These are phyloP conservation scores for Populus nigra DNA, from an alignment of 345 rosid genomes.

Conservation along the genomic window DNA sequence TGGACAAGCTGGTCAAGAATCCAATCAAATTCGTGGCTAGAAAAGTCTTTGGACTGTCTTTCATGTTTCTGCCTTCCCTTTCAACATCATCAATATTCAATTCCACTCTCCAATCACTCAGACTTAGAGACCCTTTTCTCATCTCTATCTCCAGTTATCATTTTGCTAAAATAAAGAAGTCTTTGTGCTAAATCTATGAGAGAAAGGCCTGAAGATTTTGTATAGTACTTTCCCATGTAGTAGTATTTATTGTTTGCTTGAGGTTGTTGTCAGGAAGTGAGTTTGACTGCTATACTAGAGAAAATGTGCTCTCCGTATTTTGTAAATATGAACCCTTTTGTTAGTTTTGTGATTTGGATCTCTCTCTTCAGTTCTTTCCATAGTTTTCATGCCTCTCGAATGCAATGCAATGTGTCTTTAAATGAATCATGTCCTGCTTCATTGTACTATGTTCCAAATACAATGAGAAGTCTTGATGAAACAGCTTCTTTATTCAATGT, in stretches of 20 bases:
- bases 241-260: not conserved
- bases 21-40: not conserved
- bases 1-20: not conserved
- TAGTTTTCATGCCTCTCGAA: slow-evolving; percentile 15
- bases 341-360: slow-evolving; percentile 9
- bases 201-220: not conserved
- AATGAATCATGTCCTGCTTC: slow-evolving; percentile 27
- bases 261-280: not conserved
- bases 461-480: slow-evolving; percentile 18
- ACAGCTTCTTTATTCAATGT: slow-evolving; percentile 30
- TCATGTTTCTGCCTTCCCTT: slow-evolving; percentile 9
- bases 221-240: not conserved
- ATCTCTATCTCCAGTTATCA: not conserved
- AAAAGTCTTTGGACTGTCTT: not conserved
- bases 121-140: not conserved
- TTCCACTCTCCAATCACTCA: not conserved
- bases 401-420: slow-evolving; percentile 27
- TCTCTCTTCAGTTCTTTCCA: not conserved
- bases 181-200: not conserved
- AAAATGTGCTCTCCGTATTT: slow-evolving; percentile 10
- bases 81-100: slow-evolving; percentile 1
- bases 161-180: not conserved
- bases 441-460: slow-evolving; percentile 22
- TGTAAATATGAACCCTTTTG: slow-evolving; percentile 2
- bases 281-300: not conserved